A percentile compares a stretch with the other conserved stretches of the same genome.
phyloP scores from a whole-genome alignment of 2,329 filamentous ascomycete genomes.

The Drechslera avenae region DNA sequence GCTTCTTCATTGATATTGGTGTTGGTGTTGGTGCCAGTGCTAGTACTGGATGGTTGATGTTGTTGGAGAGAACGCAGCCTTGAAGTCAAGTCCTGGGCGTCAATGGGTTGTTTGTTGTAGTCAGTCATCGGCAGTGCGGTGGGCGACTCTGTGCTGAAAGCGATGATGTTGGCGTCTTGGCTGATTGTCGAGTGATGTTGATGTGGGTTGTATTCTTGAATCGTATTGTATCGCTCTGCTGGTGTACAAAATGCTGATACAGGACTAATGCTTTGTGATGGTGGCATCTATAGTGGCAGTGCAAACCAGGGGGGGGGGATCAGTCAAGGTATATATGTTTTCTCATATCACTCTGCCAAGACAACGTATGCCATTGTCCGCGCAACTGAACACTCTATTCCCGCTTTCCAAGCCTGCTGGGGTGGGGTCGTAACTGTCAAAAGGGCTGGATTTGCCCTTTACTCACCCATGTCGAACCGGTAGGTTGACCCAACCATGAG shows the following conservation, averaged over 20 bases:
- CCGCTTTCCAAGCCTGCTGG: slow-evolving; percentile 21
- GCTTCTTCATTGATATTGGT: slow-evolving; percentile 15
- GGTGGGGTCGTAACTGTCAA: slow-evolving; percentile 7
- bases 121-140: slow-evolving; percentile 39
- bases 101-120: slow-evolving; percentile 7
- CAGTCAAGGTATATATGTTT: slow-evolving; percentile 18
- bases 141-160: slow-evolving; percentile 8
- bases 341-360: slow-evolving; percentile 14
- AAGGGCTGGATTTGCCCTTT: too few species aligned
- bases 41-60: too few species aligned
- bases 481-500: slow-evolving; percentile 15
- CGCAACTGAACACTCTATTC: slow-evolving; percentile 15
- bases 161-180: slow-evolving; percentile 8
- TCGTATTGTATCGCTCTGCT: background rate
- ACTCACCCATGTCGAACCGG: background rate
- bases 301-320: slow-evolving; percentile 11
- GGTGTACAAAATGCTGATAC: background rate
- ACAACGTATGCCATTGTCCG: background rate
- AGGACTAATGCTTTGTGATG: background rate
- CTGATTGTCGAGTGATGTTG: slow-evolving; percentile 1
- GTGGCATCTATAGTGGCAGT: slow-evolving; percentile 8
- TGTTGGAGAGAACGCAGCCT: slow-evolving; percentile 24
- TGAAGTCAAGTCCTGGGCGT: slow-evolving; percentile 31
- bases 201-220: background rate
- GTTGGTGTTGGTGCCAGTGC: background rate